Base-by-base conservation (phyloP, 1,139 yeast genomes). In the Hyphopichia pseudoburtonii region DNA sequence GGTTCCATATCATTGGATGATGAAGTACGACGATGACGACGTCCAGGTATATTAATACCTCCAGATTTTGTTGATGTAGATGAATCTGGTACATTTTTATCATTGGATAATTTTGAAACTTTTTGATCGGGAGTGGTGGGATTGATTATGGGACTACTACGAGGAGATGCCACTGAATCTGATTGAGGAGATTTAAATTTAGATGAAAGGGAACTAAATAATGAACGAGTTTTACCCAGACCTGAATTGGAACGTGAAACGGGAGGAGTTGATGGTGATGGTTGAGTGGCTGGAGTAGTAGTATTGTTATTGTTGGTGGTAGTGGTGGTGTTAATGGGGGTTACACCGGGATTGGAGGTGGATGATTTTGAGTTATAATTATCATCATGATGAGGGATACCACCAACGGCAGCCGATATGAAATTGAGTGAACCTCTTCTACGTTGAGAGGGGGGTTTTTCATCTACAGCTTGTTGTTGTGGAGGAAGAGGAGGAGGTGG, bases 141-240 rank as follows among this genome's bases (percentile, higher is more conserved):
- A 17, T 29, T 29, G 23, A n/a, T 7, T 17, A 17, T 18, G 15
- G 22, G 12, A 5, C 7, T 40, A 36, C 6, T 39, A 24, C 10
- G 41, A 27, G 22, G 40, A 12, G 37, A 32, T 3, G 36, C 16
- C 6, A 37, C 28, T 11, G n/a, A n/a, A n/a, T n/a, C n/a, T n/a
- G n/a, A n/a, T n/a, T n/a, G 23, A 7, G 10, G 23, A 1, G 64
- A 56, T 42, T 73, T 77, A 46, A 79, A 71, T 49, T 79, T 79
- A 3, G 83, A 75, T 2, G 84, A 78, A 11, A 80, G 50, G 4
- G 77, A 69, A 43, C 76, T 67, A 54, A 77, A 74, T 9, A 77
- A 42, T 3, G 78, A 71, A 44, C 70, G 70, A 33, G 67, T 62
- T 33, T 56, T 63, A 31, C 53, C 55, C 36, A 34, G 28, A 6